A percentile compares a stretch with the other conserved stretches of the same genome.
Evolutionary conservation across 2,329 filamentous ascomycete genomes (phyloP).

Genomic region (Neoscytalidium dimidiatum): DNA sequence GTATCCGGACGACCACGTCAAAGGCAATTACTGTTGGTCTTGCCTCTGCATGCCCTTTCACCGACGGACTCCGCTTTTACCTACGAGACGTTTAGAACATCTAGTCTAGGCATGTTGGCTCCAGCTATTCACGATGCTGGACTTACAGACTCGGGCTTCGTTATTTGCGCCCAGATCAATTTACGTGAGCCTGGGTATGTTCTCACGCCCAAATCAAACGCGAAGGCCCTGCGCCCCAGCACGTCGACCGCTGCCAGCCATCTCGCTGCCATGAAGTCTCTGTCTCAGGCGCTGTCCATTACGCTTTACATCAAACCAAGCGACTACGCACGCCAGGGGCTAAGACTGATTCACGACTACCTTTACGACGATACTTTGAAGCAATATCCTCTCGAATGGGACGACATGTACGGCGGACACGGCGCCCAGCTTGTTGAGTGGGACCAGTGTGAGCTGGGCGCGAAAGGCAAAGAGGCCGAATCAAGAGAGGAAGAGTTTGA

Average conservation of each 20-base stretch:
- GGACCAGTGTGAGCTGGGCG: not conserved
- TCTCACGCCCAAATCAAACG: slow-evolving; percentile 7
- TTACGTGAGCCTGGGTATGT: slow-evolving; percentile 3
- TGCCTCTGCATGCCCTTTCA: not conserved
- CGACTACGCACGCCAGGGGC: slow-evolving; percentile 8
- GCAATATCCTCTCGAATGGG: slow-evolving; percentile 1
- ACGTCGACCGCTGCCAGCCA: slow-evolving; percentile 1
- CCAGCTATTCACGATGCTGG: slow-evolving; percentile 13
- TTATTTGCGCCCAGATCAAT: not conserved
- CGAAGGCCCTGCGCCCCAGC: slow-evolving; percentile 4
- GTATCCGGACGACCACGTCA: not conserved
- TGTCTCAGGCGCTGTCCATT: not conserved
- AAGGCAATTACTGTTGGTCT: not conserved
- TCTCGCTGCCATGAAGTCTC: not conserved
- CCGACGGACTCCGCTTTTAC: not conserved
- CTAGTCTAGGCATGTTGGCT: not conserved
- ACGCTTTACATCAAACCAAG: slow-evolving; percentile 16
- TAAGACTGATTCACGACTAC: not conserved
- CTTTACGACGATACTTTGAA: not conserved
- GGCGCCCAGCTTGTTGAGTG: slow-evolving; percentile 6
- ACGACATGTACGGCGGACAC: not conserved
- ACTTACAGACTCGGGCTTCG: not conserved
- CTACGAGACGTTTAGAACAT: not conserved
- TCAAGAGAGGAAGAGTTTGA: not conserved
- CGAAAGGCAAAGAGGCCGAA: not conserved